Evolutionary conservation across 768 basidiomycete genomes (phyloP).

Genomic region (Pulveroboletus sp.): DNA sequence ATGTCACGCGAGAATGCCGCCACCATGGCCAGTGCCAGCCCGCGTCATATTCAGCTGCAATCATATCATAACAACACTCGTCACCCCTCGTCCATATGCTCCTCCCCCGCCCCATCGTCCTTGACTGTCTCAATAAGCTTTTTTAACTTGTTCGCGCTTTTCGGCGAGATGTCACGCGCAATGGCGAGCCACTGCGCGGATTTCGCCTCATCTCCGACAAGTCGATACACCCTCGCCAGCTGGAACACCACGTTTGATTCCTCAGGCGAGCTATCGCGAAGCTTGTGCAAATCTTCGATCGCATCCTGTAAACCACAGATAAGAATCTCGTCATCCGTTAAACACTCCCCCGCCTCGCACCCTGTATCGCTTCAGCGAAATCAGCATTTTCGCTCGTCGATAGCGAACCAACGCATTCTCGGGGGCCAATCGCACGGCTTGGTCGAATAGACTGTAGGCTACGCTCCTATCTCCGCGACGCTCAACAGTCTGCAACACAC

Average conservation of each 20-base stretch:
- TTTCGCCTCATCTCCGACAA: constrained; percentile 71
- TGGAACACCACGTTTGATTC: constrained; percentile 98
- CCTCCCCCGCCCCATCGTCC: constrained; percentile 54
- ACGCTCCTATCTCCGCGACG: constrained; percentile 70
- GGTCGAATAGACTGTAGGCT: constrained; percentile 76
- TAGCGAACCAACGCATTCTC: constrained; percentile 93
- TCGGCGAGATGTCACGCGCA: constrained; percentile 92
- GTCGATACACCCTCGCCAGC: constrained; percentile 85
- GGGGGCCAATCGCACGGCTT: constrained; percentile 73
- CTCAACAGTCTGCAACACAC: constrained; percentile 70
- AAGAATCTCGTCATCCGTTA: constrained; percentile 15
- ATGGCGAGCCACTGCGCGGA: constrained; percentile 82
- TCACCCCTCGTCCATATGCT: constrained; percentile 77
- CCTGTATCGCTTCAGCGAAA: constrained; percentile 76
- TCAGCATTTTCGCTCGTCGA: constrained; percentile 86
- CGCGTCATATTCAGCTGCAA: neutral
- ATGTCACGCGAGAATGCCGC: constrained; percentile 25
- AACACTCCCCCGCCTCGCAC: constrained; percentile 43
- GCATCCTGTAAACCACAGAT: constrained; percentile 55
- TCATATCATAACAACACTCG: constrained; percentile 4
- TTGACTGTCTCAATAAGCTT: constrained; percentile 67
- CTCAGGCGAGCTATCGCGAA: constrained; percentile 81
- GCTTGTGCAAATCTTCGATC: constrained; percentile 70
- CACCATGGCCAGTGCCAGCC: constrained; percentile 9
- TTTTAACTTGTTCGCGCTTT: constrained; percentile 79